A percentile compares a stretch with the other conserved stretches of the same genome.
phyloP scores from a whole-genome alignment of 2,329 filamentous ascomycete species.

The Neophaeococcomyces mojaviensis region DNA sequence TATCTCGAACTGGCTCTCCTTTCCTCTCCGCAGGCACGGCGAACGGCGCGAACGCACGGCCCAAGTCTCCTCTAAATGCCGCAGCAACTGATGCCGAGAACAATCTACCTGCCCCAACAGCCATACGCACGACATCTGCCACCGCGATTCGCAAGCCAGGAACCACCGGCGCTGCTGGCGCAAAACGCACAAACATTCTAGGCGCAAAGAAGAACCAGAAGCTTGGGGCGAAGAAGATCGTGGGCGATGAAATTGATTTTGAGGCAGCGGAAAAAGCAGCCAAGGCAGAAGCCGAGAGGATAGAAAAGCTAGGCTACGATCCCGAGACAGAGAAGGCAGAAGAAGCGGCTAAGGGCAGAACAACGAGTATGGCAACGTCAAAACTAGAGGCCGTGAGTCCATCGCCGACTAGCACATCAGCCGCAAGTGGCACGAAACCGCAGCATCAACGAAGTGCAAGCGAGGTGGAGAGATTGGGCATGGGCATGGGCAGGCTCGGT shows the following conservation, averaged over 20 bases:
- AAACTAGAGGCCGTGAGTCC: slow-evolving; percentile 63
- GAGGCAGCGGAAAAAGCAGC: slow-evolving; percentile 96
- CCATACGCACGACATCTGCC: slow-evolving; percentile 68
- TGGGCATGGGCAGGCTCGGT: slow-evolving; percentile 76
- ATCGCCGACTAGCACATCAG: slow-evolving; percentile 57
- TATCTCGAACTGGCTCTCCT: slow-evolving; percentile 77
- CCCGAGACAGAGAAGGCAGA: slow-evolving; percentile 70
- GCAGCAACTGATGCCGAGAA: slow-evolving; percentile 52
- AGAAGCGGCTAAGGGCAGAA: slow-evolving; percentile 31
- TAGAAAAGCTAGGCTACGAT: slow-evolving; percentile 91
- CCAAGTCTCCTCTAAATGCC: slow-evolving; percentile 59
- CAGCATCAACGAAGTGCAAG: slow-evolving; percentile 52
- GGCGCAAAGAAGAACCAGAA: slow-evolving; percentile 76
- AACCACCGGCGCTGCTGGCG: slow-evolving; percentile 47
- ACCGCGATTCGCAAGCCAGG: slow-evolving; percentile 69
- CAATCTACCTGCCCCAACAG: slow-evolving; percentile 48
- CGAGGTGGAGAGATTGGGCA: slow-evolving; percentile 81
- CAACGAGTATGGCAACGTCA: slow-evolving; percentile 30
- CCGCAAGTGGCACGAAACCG: slow-evolving; percentile 55
- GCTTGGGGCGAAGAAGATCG: slow-evolving; percentile 88
- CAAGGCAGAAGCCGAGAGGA: slow-evolving; percentile 92
- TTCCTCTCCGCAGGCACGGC: slow-evolving; percentile 64
- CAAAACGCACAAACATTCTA: slow-evolving; percentile 78
- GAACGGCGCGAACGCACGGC: slow-evolving; percentile 64
- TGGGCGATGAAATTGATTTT: slow-evolving; percentile 77